A percentile compares a stretch with the other conserved stretches of the same genome.
These are phyloP conservation scores for Lactarius indigo DNA, from an alignment of 768 basidiomycete species.

Conservation along the genomic window DNA sequence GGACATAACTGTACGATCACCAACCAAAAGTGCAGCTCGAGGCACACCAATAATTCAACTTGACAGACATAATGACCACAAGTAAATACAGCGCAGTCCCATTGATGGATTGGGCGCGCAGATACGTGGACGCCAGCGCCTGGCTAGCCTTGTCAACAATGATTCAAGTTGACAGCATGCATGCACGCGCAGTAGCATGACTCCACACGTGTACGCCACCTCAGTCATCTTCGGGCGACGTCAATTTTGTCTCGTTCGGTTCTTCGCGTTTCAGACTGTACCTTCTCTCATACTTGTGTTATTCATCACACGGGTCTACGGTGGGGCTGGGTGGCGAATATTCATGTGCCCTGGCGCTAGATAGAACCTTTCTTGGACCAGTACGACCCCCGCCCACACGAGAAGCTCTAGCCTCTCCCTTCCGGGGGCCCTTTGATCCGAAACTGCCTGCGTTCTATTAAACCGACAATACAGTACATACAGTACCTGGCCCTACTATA, in stretches of 20 bases:
- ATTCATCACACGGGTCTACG: not conserved
- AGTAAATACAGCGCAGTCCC: not conserved
- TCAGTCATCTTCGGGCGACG: not conserved
- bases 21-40: too few relatives aligned
- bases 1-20: too few relatives aligned
- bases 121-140: not conserved
- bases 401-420: not conserved
- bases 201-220: not conserved
- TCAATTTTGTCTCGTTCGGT: not conserved
- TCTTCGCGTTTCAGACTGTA: not conserved
- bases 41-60: too few relatives aligned
- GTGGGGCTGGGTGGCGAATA: not conserved
- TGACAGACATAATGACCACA: too few relatives aligned
- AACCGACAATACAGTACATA: not conserved
- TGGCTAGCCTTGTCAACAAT: not conserved
- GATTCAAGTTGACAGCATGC: not conserved
- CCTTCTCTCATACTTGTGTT: not conserved
- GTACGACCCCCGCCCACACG: not conserved
- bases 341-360: not conserved
- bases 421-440: not conserved
- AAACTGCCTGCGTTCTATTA: not conserved
- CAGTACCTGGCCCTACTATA: not conserved
- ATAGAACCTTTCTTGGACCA: not conserved
- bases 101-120: not conserved
- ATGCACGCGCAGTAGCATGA: not conserved